These are phyloP conservation scores for Rhododendron kiyosumense DNA, from an alignment of 148 eudicot species.

Conservation along the genomic window DNA sequence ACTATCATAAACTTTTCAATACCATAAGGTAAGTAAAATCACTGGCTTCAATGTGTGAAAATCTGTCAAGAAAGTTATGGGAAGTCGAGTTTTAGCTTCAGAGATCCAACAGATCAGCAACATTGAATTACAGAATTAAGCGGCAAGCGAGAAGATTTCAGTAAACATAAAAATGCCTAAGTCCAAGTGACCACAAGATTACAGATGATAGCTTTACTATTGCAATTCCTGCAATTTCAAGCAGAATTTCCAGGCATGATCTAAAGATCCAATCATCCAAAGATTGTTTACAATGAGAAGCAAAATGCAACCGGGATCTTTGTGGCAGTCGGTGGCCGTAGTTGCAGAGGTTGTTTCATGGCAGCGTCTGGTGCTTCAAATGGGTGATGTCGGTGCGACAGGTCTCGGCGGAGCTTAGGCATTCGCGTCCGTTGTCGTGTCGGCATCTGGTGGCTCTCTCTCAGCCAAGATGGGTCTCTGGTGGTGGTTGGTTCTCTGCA, in stretches of 20 bases:
- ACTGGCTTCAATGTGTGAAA: background rate
- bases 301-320: no score
- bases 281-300: background rate
- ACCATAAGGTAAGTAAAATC: background rate
- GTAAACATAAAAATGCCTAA: background rate
- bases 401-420: no score
- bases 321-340: no score
- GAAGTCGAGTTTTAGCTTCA: background rate
- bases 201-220: background rate
- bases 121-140: background rate
- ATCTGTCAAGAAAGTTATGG: background rate
- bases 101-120: background rate
- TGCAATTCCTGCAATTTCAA: background rate
- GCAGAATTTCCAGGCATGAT: background rate
- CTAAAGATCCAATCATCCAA: background rate
- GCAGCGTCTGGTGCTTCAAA: no score
- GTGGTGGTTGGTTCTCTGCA: no score
- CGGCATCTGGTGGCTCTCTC: no score
- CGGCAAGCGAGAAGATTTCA: background rate
- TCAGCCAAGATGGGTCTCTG: no score
- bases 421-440: no score
- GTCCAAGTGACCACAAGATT: background rate
- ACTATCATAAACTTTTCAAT: constrained; percentile 1
- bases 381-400: no score
- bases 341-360: no score